Conservation (phyloP, 495 filamentous ascomycete genomes). For the Penicillium robsamsonii region DNA sequence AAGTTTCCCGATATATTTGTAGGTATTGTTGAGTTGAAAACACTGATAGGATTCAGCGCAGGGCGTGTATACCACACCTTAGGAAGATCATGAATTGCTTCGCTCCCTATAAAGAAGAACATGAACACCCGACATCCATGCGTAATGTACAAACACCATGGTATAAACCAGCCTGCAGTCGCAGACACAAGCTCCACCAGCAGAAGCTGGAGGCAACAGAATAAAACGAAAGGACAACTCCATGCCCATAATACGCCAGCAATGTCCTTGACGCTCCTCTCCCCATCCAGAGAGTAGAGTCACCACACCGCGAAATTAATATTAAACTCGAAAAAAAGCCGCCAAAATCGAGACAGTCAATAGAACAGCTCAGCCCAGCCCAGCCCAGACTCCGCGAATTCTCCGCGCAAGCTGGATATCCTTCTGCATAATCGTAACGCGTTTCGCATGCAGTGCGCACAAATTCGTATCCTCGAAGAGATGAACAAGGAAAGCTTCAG, state of each 20-base stretch:
- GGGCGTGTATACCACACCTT: neutral
- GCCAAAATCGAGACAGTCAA: conserved; percentile 6
- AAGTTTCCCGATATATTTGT: neutral
- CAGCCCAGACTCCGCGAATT: conserved; percentile 72
- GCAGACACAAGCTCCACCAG: conserved; percentile 4
- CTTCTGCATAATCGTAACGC: conserved; percentile 97
- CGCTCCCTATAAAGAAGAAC: conserved; percentile 14
- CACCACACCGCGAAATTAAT: conserved; percentile 6
- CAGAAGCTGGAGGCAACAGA: neutral
- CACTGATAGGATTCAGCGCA: neutral
- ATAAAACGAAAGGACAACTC: conserved; percentile 12
- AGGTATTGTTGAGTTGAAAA: neutral
- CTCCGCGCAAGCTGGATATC: conserved; percentile 87
- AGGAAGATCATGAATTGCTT: conserved; percentile 5
- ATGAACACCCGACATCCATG: conserved; percentile 20
- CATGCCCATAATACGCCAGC: conserved; percentile 21
- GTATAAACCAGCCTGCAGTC: conserved; percentile 14
- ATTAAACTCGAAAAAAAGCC: conserved; percentile 10
- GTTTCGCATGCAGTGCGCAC: conserved; percentile 92
- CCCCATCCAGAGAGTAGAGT: neutral
- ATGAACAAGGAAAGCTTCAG: conserved; percentile 90
- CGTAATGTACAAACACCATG: conserved; percentile 28
- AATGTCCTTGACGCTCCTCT: neutral
- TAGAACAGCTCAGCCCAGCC: conserved; percentile 48
- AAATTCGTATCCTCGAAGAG: conserved; percentile 95